These are phyloP conservation scores for Sporothrix pseudoabietina DNA, from an alignment of 2,329 filamentous ascomycete species.

Conservation along the genomic window DNA sequence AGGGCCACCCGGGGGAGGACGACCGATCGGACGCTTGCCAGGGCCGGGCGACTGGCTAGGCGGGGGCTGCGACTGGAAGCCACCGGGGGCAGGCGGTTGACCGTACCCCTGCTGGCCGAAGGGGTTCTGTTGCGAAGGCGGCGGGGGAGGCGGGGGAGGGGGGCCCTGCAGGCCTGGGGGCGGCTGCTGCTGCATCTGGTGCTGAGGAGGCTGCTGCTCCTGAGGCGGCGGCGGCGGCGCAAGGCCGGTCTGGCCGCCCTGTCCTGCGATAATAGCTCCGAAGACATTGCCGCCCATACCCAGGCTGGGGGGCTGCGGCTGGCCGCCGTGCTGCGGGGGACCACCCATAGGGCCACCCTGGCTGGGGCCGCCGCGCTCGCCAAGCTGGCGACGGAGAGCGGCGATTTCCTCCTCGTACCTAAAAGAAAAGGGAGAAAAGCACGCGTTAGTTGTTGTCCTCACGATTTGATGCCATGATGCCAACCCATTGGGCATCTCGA, in stretches of 20 bases:
- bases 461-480: not conserved
- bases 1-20: conserved; percentile 67
- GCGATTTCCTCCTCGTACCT: conserved; percentile 94
- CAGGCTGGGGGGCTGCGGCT: conserved; percentile 84
- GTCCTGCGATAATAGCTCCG: conserved; percentile 92
- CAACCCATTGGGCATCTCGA: not conserved
- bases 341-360: conserved; percentile 63
- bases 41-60: conserved; percentile 86
- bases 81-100: conserved; percentile 57
- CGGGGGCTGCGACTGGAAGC: conserved; percentile 80
- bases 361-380: conserved; percentile 66
- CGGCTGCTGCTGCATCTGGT: conserved; percentile 76
- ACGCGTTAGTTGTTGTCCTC: not conserved
- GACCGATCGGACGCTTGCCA: conserved; percentile 71
- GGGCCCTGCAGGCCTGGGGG: conserved; percentile 64
- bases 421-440: conserved; percentile 21
- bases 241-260: conserved; percentile 77
- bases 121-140: conserved; percentile 67
- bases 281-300: conserved; percentile 92
- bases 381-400: conserved; percentile 84
- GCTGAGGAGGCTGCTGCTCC: conserved; percentile 59
- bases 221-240: conserved; percentile 75
- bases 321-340: conserved; percentile 73
- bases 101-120: conserved; percentile 69
- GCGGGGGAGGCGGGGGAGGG: conserved; percentile 60